A percentile compares a stretch with the other conserved stretches of the same genome.
phyloP scores from a whole-genome alignment of 169 alveolate genomes.

The Cryptosporidium canis region DNA sequence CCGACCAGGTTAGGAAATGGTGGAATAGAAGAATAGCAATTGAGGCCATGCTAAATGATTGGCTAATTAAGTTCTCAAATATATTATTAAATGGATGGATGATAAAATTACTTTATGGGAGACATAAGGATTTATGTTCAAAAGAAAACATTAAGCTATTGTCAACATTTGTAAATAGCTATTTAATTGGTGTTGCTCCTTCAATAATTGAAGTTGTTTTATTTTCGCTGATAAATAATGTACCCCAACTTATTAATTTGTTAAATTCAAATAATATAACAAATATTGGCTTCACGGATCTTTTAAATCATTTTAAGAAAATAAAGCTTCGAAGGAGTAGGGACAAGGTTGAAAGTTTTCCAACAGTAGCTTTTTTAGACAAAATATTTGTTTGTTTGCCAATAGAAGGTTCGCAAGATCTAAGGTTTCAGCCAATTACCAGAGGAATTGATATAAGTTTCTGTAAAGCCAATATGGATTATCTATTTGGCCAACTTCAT shows the following conservation, averaged over 20 bases:
- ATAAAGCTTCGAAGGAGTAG: background rate
- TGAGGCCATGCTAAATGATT: background rate
- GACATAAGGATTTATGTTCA: conserved; percentile 8
- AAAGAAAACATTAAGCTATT: background rate
- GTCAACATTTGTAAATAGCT: background rate
- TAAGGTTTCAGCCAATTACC: conserved; percentile 30
- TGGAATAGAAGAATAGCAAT: conserved; percentile 51
- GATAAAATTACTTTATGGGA: conserved; percentile 4
- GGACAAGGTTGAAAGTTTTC: background rate
- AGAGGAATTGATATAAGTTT: conserved; percentile 38
- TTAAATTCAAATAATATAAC: background rate
- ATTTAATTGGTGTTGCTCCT: background rate
- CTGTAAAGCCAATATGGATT: background rate
- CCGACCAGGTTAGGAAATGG: conserved; percentile 8
- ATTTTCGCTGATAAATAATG: conserved; percentile 13
- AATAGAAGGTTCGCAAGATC: conserved; percentile 11
- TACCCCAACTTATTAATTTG: background rate
- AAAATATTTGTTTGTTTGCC: conserved; percentile 28
- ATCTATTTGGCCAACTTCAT: background rate
- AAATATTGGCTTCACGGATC: background rate
- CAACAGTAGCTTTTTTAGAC: conserved; percentile 8
- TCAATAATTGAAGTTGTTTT: background rate
- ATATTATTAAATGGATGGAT: conserved; percentile 21
- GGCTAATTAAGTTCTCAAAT: conserved; percentile 14
- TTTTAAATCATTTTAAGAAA: background rate